Base-by-base conservation (phyloP, 116 monocot genomes). In the Posidonia oceanica region DNA sequence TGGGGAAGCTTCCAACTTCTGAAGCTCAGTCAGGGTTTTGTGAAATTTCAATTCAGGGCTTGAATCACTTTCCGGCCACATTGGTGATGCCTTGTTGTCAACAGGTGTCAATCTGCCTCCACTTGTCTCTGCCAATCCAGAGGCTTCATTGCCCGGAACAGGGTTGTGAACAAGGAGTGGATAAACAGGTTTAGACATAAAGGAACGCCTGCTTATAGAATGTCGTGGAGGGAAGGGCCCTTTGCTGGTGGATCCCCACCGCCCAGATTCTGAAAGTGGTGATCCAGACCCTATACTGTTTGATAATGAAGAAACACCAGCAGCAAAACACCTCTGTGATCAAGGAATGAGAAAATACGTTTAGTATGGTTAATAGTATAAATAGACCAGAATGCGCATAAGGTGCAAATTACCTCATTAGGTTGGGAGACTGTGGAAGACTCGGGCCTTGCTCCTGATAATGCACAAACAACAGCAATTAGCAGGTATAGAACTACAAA, bases 171-270 rank as follows among this genome's bases (percentile, higher is more conserved):
- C 86, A 23, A 85, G 72, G n/a, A 94, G 75, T 0, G 90, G 94
- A 77, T 87, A 90, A 16, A 94, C 86, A 3, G 94, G 94, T 67
- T 90, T 94, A 14, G 94, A 90, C 88, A 87, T 94, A 82, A 94
- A 94, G 7, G 90, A 90, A 15, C 86, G 88, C 64, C 86, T 80
- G 22, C 85, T 83, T 11, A 78, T 70, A 68, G 78, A 75, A 62
- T 86, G 80, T 14, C 84, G 76, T 60, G 84, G 76, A 38, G 81
- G 82, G 29, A 74, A 66, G 38, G 86, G 84, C 0, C 63, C 87
- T 67, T 88, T 88, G 77, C 80, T 83, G 39, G 75, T 76, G 17
- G 83, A 94, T 37, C 77, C 83, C 86, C 86, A 82, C 40, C 64
- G 74, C 40, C 80, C 73, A 40, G 86, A 88, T 56, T 89, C 86